A percentile compares a stretch with the other conserved stretches of the same genome.
These are phyloP conservation scores for Cladosporium sp. DNA, from an alignment of 2,329 filamentous ascomycete species.

Conservation along the genomic window DNA sequence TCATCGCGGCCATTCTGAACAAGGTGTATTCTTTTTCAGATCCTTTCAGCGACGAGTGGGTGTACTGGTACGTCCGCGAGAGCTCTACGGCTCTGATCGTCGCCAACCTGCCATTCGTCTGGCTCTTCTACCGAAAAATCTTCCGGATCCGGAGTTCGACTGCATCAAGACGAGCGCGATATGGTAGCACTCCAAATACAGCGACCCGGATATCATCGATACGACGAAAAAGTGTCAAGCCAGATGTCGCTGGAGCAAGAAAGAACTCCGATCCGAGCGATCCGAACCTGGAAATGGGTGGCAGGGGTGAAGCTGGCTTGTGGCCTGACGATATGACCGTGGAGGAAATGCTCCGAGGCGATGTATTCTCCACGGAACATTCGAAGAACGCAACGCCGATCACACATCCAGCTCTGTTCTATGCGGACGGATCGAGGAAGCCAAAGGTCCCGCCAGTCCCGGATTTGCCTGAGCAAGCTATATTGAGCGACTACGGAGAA, in stretches of 20 bases:
- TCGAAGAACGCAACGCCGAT: constrained; percentile 19
- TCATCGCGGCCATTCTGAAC: constrained; percentile 60
- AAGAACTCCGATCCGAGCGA: constrained; percentile 17
- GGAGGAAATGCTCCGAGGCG: constrained; percentile 24
- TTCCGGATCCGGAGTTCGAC: constrained; percentile 16
- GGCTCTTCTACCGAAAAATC: constrained; percentile 53
- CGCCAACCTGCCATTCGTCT: constrained; percentile 61
- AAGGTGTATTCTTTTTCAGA: constrained; percentile 62
- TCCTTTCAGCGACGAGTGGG: constrained; percentile 57
- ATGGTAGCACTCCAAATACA: constrained; percentile 7
- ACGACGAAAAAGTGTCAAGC: constrained; percentile 7
- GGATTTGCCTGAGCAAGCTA: not conserved
- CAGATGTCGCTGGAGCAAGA: not conserved
- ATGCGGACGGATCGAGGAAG: constrained; percentile 11
- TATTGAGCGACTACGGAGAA: constrained; percentile 8
- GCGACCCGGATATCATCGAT: constrained; percentile 6
- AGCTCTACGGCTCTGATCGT: constrained; percentile 61
- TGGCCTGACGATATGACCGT: constrained; percentile 19
- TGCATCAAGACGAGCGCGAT: constrained; percentile 4
- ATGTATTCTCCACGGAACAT: constrained; percentile 4
- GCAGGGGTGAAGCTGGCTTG: not conserved
- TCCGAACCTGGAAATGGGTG: constrained; percentile 18
- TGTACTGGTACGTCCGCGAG: constrained; percentile 63
- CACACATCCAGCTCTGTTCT: constrained; percentile 27
- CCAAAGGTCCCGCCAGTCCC: not conserved